Conservation (phyloP, 2,329 filamentous ascomycete species). For the Colletotrichum gloeosporioides region DNA sequence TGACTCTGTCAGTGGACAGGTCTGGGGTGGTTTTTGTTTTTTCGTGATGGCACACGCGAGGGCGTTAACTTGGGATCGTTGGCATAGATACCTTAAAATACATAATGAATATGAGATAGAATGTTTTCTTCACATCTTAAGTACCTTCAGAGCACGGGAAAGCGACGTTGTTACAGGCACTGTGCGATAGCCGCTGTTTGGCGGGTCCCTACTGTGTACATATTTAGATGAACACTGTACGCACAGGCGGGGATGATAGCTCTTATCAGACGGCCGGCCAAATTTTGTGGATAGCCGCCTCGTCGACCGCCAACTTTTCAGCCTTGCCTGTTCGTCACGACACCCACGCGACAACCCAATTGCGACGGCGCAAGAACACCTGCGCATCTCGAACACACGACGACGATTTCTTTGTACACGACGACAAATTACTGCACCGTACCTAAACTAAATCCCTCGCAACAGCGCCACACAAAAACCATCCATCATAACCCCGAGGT, state of each 20-base stretch:
- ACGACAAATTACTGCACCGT: not conserved
- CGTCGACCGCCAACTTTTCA: slow-evolving; percentile 21
- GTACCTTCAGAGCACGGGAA: not conserved
- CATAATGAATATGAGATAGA: not conserved
- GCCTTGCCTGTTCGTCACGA: slow-evolving; percentile 7
- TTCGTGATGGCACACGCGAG: slow-evolving; percentile 10
- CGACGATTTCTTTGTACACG: not conserved
- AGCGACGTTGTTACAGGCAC: not conserved
- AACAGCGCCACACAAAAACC: not conserved
- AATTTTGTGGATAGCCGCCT: slow-evolving; percentile 19
- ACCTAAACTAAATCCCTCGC: not conserved
- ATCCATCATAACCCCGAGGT: not conserved
- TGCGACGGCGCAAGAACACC: not conserved
- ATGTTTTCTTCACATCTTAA: not conserved
- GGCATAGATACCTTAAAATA: slow-evolving; percentile 14
- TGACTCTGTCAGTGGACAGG: slow-evolving; percentile 90
- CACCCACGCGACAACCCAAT: not conserved
- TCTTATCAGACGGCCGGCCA: slow-evolving; percentile 6
- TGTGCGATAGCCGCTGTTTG: not conserved
- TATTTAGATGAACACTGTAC: not conserved
- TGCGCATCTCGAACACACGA: not conserved
- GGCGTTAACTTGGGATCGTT: not conserved
- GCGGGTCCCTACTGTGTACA: not conserved
- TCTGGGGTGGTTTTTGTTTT: slow-evolving; percentile 90
- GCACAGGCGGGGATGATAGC: slow-evolving; percentile 8